Evolutionary conservation across 1,284 basidiomycete species (phyloP).

Genomic region (Ustilago curta): DNA sequence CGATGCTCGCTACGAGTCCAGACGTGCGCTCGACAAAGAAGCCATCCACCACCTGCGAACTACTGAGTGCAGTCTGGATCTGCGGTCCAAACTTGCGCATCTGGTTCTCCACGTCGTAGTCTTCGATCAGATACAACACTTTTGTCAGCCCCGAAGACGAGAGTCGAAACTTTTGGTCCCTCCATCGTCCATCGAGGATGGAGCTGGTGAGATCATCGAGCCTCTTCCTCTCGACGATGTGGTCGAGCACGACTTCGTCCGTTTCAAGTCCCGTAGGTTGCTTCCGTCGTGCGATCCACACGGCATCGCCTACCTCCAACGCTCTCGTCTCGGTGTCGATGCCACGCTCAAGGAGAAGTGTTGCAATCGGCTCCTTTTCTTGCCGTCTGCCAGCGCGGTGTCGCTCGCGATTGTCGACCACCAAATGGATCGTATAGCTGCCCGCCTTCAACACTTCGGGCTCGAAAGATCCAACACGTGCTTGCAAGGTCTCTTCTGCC

Average conservation of each 20-base stretch:
- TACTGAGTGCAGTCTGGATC: constrained; percentile 71
- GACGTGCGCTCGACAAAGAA: constrained; percentile 74
- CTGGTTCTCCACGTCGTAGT: constrained; percentile 70
- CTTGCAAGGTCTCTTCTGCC: constrained; percentile 13
- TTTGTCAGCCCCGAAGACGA: constrained; percentile 72
- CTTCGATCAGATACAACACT: constrained; percentile 74
- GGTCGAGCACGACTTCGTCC: constrained; percentile 73
- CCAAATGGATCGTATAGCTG: constrained; percentile 73
- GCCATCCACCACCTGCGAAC: constrained; percentile 73
- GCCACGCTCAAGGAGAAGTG: constrained; percentile 60
- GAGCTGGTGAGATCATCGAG: constrained; percentile 73
- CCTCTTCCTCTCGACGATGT: constrained; percentile 74
- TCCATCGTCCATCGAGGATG: constrained; percentile 73
- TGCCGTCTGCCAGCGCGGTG: constrained; percentile 45
- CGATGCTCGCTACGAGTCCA: constrained; percentile 72
- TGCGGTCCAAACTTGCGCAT: constrained; percentile 62
- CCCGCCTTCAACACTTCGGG: constrained; percentile 71
- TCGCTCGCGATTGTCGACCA: constrained; percentile 73
- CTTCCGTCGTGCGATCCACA: constrained; percentile 73
- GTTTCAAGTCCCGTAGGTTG: constrained; percentile 62
- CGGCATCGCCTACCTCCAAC: constrained; percentile 73
- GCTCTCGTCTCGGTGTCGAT: constrained; percentile 72
- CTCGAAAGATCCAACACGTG: constrained; percentile 24
- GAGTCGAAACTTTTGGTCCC: constrained; percentile 74
- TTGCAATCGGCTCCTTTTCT: constrained; percentile 43